Percentiles rank a stretch among this genome's conserved stretches.
These are phyloP conservation scores for Aureoboletus auriporus DNA, from an alignment of 768 basidiomycete species.

Conservation along the genomic window DNA sequence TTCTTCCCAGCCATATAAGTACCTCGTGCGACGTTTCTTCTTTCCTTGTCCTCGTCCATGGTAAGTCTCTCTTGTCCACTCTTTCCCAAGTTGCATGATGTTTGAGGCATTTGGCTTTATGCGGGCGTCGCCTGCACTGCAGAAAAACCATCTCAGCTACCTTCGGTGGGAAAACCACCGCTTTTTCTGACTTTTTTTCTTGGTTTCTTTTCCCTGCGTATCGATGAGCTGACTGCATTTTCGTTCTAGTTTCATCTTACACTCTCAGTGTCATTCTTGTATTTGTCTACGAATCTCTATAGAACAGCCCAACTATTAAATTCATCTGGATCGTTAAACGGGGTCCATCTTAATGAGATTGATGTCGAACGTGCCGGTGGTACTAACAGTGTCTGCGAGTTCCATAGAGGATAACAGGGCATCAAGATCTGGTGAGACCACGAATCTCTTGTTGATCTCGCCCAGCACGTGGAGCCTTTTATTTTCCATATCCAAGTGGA, in stretches of 20 bases:
- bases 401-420: constrained; percentile 66
- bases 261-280: not conserved
- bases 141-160: constrained; percentile 89
- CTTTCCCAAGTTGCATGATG: constrained; percentile 47
- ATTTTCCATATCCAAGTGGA: constrained; percentile 57
- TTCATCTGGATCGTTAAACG: not conserved
- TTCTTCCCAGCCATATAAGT: constrained; percentile 21
- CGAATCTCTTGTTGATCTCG: constrained; percentile 82
- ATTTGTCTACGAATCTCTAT: not conserved
- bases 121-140: constrained; percentile 64
- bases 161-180: constrained; percentile 60
- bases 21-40: not conserved
- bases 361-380: constrained; percentile 30
- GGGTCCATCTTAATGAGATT: constrained; percentile 54
- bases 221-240: constrained; percentile 9
- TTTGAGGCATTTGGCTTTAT: constrained; percentile 95
- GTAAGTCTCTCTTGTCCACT: constrained; percentile 35
- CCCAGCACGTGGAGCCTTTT: constrained; percentile 72
- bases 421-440: constrained; percentile 82
- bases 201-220: not conserved
- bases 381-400: constrained; percentile 35
- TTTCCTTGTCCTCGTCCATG: not conserved
- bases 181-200: constrained; percentile 38
- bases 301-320: not conserved
- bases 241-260: constrained; percentile 23